These are phyloP conservation scores for Diatrype stigma DNA, from an alignment of 2,329 filamentous ascomycete genomes.

Conservation along the genomic window DNA sequence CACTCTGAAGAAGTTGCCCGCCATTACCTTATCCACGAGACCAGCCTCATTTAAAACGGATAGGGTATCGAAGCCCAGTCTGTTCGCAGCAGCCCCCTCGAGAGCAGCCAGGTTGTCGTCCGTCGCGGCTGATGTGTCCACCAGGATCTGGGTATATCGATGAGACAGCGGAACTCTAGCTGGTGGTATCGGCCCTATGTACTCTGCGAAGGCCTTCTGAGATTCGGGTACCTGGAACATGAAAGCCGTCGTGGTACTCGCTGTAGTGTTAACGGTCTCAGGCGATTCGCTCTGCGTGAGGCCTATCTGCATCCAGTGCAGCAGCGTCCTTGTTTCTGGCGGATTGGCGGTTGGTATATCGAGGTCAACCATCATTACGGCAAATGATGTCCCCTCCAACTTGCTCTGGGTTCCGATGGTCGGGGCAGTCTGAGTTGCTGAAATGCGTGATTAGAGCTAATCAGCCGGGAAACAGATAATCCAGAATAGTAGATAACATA, in stretches of 20 bases:
- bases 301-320: constrained; percentile 42
- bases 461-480: constrained; percentile 4
- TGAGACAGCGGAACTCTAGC: constrained; percentile 26
- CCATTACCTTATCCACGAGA: constrained; percentile 27
- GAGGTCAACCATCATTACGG: constrained; percentile 40
- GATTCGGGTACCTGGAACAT: constrained; percentile 14
- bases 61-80: constrained; percentile 21
- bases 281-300: constrained; percentile 25
- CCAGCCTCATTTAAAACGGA: constrained; percentile 22
- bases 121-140: constrained; percentile 25
- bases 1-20: constrained; percentile 30
- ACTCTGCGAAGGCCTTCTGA: constrained; percentile 20
- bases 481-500: constrained; percentile 1
- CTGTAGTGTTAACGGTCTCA: constrained; percentile 15
- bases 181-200: constrained; percentile 24
- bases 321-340: constrained; percentile 32
- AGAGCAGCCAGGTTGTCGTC: constrained; percentile 18
- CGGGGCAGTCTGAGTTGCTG: constrained; percentile 32
- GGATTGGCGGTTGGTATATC: constrained; percentile 42
- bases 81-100: constrained; percentile 19
- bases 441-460: not conserved
- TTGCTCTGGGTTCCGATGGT: constrained; percentile 31
- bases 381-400: constrained; percentile 37
- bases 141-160: constrained; percentile 26
- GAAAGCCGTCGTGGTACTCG: constrained; percentile 16